Evolutionary conservation across 805 yeast genomes (phyloP), one percentile per base, ranked within the genome.

Genomic region (Scheffersomyces spartinae): DNA sequence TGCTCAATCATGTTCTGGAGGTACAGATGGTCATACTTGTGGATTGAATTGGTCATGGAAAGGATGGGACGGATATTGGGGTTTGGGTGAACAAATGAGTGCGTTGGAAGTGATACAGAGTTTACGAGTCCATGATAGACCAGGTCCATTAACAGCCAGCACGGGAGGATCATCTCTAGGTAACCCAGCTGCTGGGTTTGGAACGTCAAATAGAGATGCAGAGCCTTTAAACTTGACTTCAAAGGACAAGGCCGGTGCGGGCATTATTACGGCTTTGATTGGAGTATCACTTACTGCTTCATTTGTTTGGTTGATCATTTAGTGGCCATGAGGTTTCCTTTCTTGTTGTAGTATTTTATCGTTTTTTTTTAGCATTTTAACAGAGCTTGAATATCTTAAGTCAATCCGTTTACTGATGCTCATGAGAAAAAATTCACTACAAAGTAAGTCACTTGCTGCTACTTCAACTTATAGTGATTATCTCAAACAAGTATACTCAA

Each of bases 1-100:
- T 1, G 88, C 86, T 2, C 53, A 54, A 25, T 68, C 88, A 1
- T 83, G 95, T 52, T 57, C 74, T 1, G 95, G 95, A 31, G 96
- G 95, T 41, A 32, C 53, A 4, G 96, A 86, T 47, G 83, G 83
- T 10, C 78, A 73, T 35, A 86, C 96, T 0, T 84, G 95, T 55
- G 94, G 94, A 23, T 48, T 64, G 27, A 59, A 75, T 47, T 83
- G 95, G 95, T 46, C 64, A 9, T 32, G 39, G 9, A 52, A 52
- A 18, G 59, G 66, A 4, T 79, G 78, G 71, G 94, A 82, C 47
- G 71, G 66, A 1, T 44, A 40, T 29, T 81, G 68, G 39, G 94
- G 94, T 1, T 63, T 83, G 20, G 94, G 94, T 25, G 93, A 84
- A 50, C 94, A 83, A 49, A 75, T 80, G 64, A 55, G 71, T 18